Evolutionary conservation across 192 early-diverging fungal genomes (phyloP).

Genomic region (Coemansia sp.): DNA sequence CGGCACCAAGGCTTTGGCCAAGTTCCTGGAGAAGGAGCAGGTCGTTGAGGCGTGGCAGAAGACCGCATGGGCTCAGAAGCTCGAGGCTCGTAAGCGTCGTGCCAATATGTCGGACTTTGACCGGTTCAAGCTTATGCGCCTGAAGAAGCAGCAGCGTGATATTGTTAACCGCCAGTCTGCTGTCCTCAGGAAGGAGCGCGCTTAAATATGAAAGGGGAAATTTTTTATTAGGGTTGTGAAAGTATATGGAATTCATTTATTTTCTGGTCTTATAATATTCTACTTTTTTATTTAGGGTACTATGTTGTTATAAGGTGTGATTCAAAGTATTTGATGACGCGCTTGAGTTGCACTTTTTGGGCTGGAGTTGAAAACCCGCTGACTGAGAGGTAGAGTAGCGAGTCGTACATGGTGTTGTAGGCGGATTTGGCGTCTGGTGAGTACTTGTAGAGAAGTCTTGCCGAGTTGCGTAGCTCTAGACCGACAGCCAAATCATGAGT

Average conservation of each 20-base stretch:
- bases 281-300: background rate
- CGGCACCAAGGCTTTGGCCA: conserved; percentile 75
- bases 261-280: background rate
- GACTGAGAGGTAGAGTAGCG: conserved; percentile 34
- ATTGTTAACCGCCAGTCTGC: conserved; percentile 54
- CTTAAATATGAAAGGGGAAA: conserved; percentile 16
- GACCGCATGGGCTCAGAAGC: conserved; percentile 97
- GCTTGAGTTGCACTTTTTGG: conserved; percentile 37
- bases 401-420: conserved; percentile 47
- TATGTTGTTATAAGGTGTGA: background rate
- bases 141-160: conserved; percentile 78
- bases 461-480: conserved; percentile 39
- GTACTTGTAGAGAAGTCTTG: conserved; percentile 46
- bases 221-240: background rate
- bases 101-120: conserved; percentile 90
- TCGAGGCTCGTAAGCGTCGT: conserved; percentile 78
- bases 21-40: conserved; percentile 84
- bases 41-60: conserved; percentile 80
- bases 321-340: conserved; percentile 47
- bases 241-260: background rate
- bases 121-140: conserved; percentile 96
- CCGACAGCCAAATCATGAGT: conserved; percentile 37
- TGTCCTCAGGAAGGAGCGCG: conserved; percentile 53
- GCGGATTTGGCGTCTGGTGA: conserved; percentile 40
- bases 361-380: conserved; percentile 33